Evolutionary conservation across 2,329 filamentous ascomycete species (phyloP), one percentile per base, ranked within the genome.

Genomic region (Penicillium sp.): DNA sequence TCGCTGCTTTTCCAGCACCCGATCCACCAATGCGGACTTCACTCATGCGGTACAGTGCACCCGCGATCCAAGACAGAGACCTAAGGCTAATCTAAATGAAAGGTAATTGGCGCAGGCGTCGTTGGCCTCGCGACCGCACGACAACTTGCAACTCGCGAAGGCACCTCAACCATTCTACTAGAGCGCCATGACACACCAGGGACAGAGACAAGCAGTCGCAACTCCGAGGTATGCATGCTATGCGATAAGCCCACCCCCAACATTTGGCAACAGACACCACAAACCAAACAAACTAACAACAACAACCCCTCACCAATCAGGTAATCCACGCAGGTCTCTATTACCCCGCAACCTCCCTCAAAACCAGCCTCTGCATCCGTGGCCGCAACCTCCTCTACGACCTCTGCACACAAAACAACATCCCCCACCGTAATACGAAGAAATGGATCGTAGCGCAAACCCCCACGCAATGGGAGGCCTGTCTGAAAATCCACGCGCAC

Each of bases 391-490:
- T 91, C 72, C 80, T 97, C 58, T 99, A 99, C 76, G 82, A 80
- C 4, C 84, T 96, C 42, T 97, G 93, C 78, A 75, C 78, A 6
- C 78, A 78, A 56, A 79, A 90, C 67, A 75, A 76, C 57, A 89
- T 99, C 50, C 85, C 86, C 0, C 84, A 94, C 76, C 82, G 82
- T 53, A 88, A 88, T 71, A 89, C 86, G 25, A 92, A 92, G 59
- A 97, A 97, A 79, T 97, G 93, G 93, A 89, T 97, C 68, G 90
- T 97, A 1, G 93, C 93, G 0, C 94, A 97, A 78, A 89, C 86
- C 52, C 81, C 81, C 1, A 78, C 77, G 47, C 90, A 97, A 78
- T 82, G 84, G 70, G 81, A 78, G n/a, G 85, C 85, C 2, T 78
- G 77, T 43, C 59, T 76, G 2, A 79, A 79, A 43, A 73, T 86